Percentiles rank a stretch among this genome's conserved stretches.
Conservation (phyloP, 1,139 yeast genomes). For the Pneumocystis wakefieldiae region DNA sequence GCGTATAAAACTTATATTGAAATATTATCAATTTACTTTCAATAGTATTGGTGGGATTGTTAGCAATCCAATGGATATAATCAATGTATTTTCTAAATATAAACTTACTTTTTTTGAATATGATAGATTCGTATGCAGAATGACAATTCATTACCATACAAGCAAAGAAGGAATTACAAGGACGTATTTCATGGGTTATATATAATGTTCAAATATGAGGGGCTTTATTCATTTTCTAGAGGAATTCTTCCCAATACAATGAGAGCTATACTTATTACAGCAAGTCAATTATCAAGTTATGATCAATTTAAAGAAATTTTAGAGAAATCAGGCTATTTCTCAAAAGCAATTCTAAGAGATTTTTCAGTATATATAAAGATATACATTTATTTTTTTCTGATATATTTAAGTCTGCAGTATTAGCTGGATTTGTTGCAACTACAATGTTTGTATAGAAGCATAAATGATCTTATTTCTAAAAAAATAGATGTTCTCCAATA, state of each 20-base stretch:
- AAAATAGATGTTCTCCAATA: slow-evolving; percentile 55
- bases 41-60: slow-evolving; percentile 51
- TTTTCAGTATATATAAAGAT: slow-evolving; percentile 47
- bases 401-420: slow-evolving; percentile 6
- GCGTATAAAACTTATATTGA: background rate
- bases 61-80: slow-evolving; percentile 81
- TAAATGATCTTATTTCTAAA: background rate
- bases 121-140: slow-evolving; percentile 66
- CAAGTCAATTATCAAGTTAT: slow-evolving; percentile 79
- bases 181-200: slow-evolving; percentile 66
- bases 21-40: background rate
- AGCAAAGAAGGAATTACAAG: slow-evolving; percentile 55
- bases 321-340: slow-evolving; percentile 36
- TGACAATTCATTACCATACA: slow-evolving; percentile 54
- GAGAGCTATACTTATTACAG: slow-evolving; percentile 78
- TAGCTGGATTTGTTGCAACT: slow-evolving; percentile 78
- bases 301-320: slow-evolving; percentile 62
- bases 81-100: slow-evolving; percentile 29
- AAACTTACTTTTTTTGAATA: background rate
- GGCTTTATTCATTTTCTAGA: slow-evolving; percentile 44
- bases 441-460: slow-evolving; percentile 33
- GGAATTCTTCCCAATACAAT: slow-evolving; percentile 67
- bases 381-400: background rate
- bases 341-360: slow-evolving; percentile 54
- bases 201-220: slow-evolving; percentile 49